Evolutionary conservation across 768 basidiomycete genomes (phyloP), one percentile per base, ranked within the genome.

Genomic region (Lactarius hengduanensis): DNA sequence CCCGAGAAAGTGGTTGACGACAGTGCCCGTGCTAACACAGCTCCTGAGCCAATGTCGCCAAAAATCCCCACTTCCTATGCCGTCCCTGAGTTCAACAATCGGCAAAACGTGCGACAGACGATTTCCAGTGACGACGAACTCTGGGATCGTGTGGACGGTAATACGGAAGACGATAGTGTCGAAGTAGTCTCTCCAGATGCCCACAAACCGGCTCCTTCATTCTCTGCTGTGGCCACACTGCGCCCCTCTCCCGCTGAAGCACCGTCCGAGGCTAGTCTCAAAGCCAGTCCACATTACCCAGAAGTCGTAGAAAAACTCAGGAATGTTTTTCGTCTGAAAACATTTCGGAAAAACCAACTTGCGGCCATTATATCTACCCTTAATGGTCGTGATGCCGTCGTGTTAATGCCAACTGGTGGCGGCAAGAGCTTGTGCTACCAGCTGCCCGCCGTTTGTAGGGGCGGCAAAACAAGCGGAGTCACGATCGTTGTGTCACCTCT

Each of bases 331-430:
- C 78, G 78, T 6, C 80, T 98, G 16, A 71, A 81, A 0, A 72
- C 74, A 1, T 98, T 98, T 76, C 85, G 96, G 40, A 77, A 76
- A 16, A 91, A 98, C 76, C 97, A 98, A 73, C 82, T 94, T 47
- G 88, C 91, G 72, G 94, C 92, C 2, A 91, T 98, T 69, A 83
- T 85, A 54, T 90, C 89, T 18, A 87, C 91, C 0, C 78, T 99
- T 75, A 80, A 82, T 2, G 94, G 90, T 9, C 84, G 81, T 62
- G 96, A 98, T 72, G 92, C 94, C 20, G 94, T 98, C 70, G 92
- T 98, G 20, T 82, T 98, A 9, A 96, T 98, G 86, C 97, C 97
- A 1, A 99, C 97, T 1, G 95, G 94, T 41, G 94, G 94, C 4
- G 94, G 94, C 0, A 95, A 96, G 78, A 91, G 89, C 71, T 79